These are phyloP conservation scores for Acorus calamus DNA, from an alignment of 106 monocot genomes.

Conservation along the genomic window DNA sequence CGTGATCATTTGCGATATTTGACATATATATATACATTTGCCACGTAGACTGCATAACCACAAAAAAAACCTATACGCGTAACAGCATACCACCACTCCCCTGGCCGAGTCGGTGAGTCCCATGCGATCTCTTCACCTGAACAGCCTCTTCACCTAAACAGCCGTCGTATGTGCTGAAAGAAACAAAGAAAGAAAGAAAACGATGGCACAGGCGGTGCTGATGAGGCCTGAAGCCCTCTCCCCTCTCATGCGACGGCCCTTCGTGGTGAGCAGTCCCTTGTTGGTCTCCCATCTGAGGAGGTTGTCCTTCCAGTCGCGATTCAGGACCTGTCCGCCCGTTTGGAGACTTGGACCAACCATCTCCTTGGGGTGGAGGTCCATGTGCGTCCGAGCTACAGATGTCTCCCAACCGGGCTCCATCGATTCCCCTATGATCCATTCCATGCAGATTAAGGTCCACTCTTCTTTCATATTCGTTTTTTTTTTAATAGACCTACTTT, in stretches of 20 bases:
- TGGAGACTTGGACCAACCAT: neutral
- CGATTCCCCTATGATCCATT: conserved; percentile 48
- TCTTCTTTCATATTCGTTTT: neutral
- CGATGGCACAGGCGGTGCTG: neutral
- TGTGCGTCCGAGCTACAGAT: conserved; percentile 33
- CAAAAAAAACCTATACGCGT: too few relatives aligned
- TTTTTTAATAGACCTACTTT: neutral
- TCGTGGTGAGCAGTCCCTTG: neutral
- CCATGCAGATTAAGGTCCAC: conserved; percentile 70
- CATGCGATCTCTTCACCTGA: too few relatives aligned
- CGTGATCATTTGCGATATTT: too few relatives aligned
- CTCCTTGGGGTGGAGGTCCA: neutral
- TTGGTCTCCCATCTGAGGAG: neutral
- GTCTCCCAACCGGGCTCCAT: conserved; percentile 49
- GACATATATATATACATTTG: too few relatives aligned
- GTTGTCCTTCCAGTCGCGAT: neutral
- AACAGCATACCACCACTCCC: too few relatives aligned
- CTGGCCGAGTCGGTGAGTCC: too few relatives aligned
- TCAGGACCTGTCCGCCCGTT: neutral
- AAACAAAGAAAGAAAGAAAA: neutral
- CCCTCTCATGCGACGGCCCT: neutral
- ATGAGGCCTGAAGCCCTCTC: neutral
- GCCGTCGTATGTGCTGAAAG: neutral
- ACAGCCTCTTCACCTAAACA: too few relatives aligned
- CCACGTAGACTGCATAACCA: too few relatives aligned